Base-by-base conservation (phyloP, 129 eudicot species). In the Centaurea solstitialis region DNA sequence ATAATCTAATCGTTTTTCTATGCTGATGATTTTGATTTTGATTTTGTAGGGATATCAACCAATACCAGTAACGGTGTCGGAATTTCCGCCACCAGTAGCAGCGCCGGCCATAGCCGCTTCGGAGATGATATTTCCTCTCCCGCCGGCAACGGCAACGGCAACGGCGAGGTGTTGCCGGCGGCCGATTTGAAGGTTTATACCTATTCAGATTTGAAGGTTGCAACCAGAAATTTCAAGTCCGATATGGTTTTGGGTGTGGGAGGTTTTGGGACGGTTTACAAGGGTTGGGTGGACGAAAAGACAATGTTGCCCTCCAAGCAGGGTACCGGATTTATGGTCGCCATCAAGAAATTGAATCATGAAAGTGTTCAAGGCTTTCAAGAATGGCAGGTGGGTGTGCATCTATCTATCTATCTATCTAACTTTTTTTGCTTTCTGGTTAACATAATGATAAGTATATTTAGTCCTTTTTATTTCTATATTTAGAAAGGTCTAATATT, bases 351-450 rank as follows among this genome's bases (percentile, higher is more conserved):
- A 74, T 66, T 91, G 87, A 93, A 91, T 70, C 83, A 86, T 28
- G 89, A 87, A 76, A 89, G 98, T 77, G 75, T 85, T 79, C 94
- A 91, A 79, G 98, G 98, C 0, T 93, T 89, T 83, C 83, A 91
- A 39, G 97, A 93, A 84, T 93, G 98, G 98, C 98, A 91, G 98
- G 98, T 89, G n/a, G n/a, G n/a, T n/a, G n/a, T n/a, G n/a, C n/a
- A n/a, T n/a, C n/a, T n/a, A 75, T 53, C 33, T 17, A 2, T 40
- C 21, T 1, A 15, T 50, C 2, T 50, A 4, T 45, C 5, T 1
- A 4, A 24, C 13, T 9, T 30, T 12, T 68, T 2, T n/a, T 12
- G 6, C 9, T 9, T 69, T 10, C 9, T 13, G 24, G 70, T 68
- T 26, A 23, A 3, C 28, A n/a, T 24, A 20, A 33, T 26, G 1